phyloP scores from a whole-genome alignment of 306 rosid species.

The Gynostemma pentaphyllum region DNA sequence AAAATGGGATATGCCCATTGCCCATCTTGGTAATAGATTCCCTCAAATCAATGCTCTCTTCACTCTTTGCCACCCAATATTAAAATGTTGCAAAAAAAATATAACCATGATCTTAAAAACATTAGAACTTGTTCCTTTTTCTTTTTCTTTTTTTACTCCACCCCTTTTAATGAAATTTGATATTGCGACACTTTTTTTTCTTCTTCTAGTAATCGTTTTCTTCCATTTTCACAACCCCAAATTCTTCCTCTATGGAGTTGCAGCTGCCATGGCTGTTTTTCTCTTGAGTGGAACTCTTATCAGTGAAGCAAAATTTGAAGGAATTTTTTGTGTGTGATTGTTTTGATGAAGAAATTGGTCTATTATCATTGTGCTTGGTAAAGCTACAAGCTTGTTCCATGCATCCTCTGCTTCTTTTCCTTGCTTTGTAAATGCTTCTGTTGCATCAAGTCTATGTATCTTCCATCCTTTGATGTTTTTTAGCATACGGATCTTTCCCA shows the following conservation, averaged over 20 bases:
- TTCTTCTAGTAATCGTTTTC: neutral
- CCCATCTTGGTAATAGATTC: neutral
- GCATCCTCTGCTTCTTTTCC: conserved; percentile 46
- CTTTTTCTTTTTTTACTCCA: neutral
- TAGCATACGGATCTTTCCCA: conserved; percentile 44
- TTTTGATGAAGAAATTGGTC: conserved; percentile 24
- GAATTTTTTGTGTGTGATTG: neutral
- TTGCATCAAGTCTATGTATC: conserved; percentile 53
- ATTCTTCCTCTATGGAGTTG: neutral
- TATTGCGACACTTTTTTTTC: neutral
- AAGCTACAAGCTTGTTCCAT: conserved; percentile 53
- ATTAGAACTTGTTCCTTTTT: neutral
- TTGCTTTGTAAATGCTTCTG: conserved; percentile 40
- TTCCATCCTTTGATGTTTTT: conserved; percentile 49
- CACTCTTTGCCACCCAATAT: neutral
- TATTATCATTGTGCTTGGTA: conserved; percentile 38
- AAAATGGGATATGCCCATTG: too few relatives aligned
- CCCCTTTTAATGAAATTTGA: neutral
- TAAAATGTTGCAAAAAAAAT: neutral
- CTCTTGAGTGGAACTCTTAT: neutral
- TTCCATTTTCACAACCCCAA: neutral
- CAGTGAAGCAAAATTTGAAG: neutral
- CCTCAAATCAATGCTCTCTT: neutral
- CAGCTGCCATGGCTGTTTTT: conserved; percentile 12
- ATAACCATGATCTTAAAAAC: neutral